These are phyloP conservation scores for Xylaria sp. DNA, from an alignment of 2,329 filamentous ascomycete species.

Conservation along the genomic window DNA sequence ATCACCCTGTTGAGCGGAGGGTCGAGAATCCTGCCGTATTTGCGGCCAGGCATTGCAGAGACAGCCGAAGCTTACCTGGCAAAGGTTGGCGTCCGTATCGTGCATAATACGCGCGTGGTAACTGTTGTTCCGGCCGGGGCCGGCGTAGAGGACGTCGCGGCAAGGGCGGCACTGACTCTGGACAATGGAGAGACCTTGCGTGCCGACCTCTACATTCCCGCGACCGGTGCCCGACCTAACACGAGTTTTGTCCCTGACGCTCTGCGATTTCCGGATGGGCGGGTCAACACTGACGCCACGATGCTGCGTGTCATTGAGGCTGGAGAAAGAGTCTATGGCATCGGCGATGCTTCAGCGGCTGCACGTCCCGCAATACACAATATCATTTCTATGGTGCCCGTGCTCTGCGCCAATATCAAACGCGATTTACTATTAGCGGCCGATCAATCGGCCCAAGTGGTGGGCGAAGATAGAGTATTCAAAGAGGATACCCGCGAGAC, in stretches of 20 bases:
- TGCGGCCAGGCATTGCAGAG: conserved; percentile 46
- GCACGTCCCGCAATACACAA: conserved; percentile 50
- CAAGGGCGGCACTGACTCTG: conserved; percentile 46
- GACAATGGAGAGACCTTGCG: conserved; percentile 46
- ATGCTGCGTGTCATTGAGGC: conserved; percentile 46
- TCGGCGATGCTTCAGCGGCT: conserved; percentile 52
- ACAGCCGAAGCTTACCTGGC: conserved; percentile 50
- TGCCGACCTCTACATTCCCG: conserved; percentile 56
- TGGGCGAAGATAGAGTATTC: conserved; percentile 43
- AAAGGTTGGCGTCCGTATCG: conserved; percentile 53
- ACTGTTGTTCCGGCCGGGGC: conserved; percentile 40
- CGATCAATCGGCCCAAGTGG: conserved; percentile 28
- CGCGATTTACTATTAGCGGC: conserved; percentile 51
- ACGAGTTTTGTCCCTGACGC: conserved; percentile 45
- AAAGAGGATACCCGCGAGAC: conserved; percentile 51
- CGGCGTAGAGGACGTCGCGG: conserved; percentile 37
- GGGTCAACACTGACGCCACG: conserved; percentile 45
- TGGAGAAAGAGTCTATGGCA: conserved; percentile 49
- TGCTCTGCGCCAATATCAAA: conserved; percentile 55
- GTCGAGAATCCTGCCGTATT: conserved; percentile 47
- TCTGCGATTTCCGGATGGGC: conserved; percentile 44
- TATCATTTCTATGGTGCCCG: conserved; percentile 48
- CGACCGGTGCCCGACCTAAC: conserved; percentile 50
- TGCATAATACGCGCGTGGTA: conserved; percentile 49
- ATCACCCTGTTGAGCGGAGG: conserved; percentile 53